A percentile compares a stretch with the other conserved stretches of the same genome.
Evolutionary conservation across 805 yeast species (phyloP).

Genomic region (Yamadazyma ubonensis): DNA sequence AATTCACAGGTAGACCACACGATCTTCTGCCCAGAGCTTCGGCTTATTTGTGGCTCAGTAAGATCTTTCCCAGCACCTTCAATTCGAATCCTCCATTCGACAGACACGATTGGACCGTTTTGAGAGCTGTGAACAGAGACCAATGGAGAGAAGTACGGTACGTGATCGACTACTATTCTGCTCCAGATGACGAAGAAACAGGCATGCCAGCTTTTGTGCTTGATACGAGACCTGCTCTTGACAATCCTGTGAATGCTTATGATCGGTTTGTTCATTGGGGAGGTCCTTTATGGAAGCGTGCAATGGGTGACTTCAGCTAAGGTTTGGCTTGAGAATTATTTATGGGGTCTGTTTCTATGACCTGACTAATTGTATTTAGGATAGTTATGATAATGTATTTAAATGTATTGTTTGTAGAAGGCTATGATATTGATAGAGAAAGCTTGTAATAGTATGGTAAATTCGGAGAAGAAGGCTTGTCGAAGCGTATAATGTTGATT

Average conservation of each 20-base stretch:
- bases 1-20: constrained; percentile 90
- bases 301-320: constrained; percentile 58
- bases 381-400: no score
- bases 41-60: constrained; percentile 61
- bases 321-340: no score
- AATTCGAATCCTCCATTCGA: constrained; percentile 89
- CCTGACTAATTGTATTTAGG: no score
- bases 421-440: no score
- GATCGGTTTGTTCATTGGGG: constrained; percentile 75
- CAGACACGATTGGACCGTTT: constrained; percentile 97
- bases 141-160: constrained; percentile 75
- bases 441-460: no score
- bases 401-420: no score
- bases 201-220: constrained; percentile 90
- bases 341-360: no score
- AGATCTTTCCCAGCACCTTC: constrained; percentile 68
- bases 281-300: constrained; percentile 64
- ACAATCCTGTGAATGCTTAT: constrained; percentile 54
- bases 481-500: no score
- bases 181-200: constrained; percentile 81
- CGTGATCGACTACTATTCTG: constrained; percentile 94
- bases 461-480: no score
- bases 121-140: constrained; percentile 53
- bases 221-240: constrained; percentile 95
- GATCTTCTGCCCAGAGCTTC: constrained; percentile 85